A percentile compares a stretch with the other conserved stretches of the same genome.
Conservation (phyloP, 2,329 filamentous ascomycete species). For the Ascochyta fabae region DNA sequence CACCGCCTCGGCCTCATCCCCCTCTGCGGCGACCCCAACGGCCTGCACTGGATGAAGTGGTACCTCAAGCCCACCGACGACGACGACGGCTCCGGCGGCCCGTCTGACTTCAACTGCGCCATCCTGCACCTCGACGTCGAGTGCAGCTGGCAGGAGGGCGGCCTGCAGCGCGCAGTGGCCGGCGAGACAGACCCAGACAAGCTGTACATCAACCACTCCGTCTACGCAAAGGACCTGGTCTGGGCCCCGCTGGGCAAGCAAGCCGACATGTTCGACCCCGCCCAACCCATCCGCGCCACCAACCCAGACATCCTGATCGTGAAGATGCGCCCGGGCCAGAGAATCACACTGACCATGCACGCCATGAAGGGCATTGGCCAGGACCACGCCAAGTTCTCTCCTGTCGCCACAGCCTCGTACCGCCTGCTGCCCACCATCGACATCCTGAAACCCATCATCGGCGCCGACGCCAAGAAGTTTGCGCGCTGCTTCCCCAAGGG, state of each 20-base stretch:
- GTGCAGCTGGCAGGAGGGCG: slow-evolving; percentile 78
- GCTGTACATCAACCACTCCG: slow-evolving; percentile 82
- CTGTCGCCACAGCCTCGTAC: slow-evolving; percentile 93
- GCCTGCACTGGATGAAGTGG: slow-evolving; percentile 83
- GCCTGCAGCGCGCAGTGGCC: slow-evolving; percentile 62
- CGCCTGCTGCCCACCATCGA: slow-evolving; percentile 86
- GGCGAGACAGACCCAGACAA: slow-evolving; percentile 81
- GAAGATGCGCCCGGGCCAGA: slow-evolving; percentile 90
- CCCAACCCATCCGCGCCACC: slow-evolving; percentile 74
- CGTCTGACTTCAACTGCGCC: slow-evolving; percentile 84
- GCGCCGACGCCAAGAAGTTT: slow-evolving; percentile 87
- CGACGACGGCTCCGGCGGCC: slow-evolving; percentile 49
- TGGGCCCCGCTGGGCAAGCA: slow-evolving; percentile 76
- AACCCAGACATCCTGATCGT: slow-evolving; percentile 94
- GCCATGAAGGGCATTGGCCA: slow-evolving; percentile 92
- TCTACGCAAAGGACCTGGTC: slow-evolving; percentile 63
- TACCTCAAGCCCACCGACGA: slow-evolving; percentile 71
- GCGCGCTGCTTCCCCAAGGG: slow-evolving; percentile 85
- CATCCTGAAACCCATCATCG: slow-evolving; percentile 83
- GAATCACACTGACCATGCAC: slow-evolving; percentile 85
- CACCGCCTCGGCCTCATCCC: slow-evolving; percentile 90
- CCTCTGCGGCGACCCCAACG: slow-evolving; percentile 78
- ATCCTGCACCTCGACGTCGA: slow-evolving; percentile 77
- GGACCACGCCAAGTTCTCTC: slow-evolving; percentile 97
- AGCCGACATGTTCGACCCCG: slow-evolving; percentile 38